Base-by-base conservation (phyloP, 2,329 filamentous ascomycete genomes). In the Pseudogymnoascus sp. region DNA sequence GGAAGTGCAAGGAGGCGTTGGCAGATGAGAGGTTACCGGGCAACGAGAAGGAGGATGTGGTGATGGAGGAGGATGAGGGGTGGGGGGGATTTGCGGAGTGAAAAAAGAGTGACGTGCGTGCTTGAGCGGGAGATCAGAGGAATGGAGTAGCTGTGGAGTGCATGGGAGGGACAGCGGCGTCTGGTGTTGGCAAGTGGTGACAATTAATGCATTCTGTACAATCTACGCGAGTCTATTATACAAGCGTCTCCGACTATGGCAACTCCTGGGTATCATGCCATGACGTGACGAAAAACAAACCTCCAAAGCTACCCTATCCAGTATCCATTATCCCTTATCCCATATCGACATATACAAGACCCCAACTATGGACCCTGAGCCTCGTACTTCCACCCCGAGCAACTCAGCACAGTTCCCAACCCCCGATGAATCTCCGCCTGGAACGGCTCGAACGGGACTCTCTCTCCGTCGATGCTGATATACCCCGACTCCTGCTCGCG, bases 381-480 rank as follows among this genome's bases (percentile, higher is more conserved):
- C 70, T 96, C 91, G 73, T 91, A 96, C 63, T 82, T 76, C 65
- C 86, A 80, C 2, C 83, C 89, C 29, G 80, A 84, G 76, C 88
- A 91, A 60, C 90, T 91, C 67, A 97, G 78, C n/a, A 93, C 89
- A 3, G 89, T 91, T 0, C 91, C 95, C 24, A 99, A 79, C 0
- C 88, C 89, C 61, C 80, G 83, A 74, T 97, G 91, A 6, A 97
- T 82, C 76, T 99, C 95, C 2, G 87, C 91, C 78, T 99, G 95
- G 73, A 97, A 96, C 0, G 91, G 89, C 69, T 88, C 88, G 73
- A 96, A 97, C 0, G 91, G 89, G 2, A 96, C 81, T 62, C 84
- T 82, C 76, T 99, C 95, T 38, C 95, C 95, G 72, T 97, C 95
- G 67, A 99, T 91, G 73, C 91, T 96, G 73, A 99, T 96, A 74